Base-by-base conservation (phyloP, 805 yeast genomes). In the Schwanniomyces vanrijiae region DNA sequence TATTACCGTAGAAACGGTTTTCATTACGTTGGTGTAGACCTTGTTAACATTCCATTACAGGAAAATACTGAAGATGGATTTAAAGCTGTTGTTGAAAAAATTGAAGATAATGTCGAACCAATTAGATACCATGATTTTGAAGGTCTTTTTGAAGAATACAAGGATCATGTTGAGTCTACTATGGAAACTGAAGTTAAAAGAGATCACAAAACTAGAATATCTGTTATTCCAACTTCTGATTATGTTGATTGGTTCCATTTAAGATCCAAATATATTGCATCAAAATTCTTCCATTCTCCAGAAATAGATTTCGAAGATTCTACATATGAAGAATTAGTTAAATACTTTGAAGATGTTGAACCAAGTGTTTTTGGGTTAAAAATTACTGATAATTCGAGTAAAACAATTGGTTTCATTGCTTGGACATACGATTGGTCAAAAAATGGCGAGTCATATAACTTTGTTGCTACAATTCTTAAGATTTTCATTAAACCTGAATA, bases 161-260 rank as follows among this genome's bases (percentile, higher is more conserved):
- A 45, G 20, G 33, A 55, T 7, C 59, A 64, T 38, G 53, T 58
- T n/a, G 53, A 55, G 9, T 34, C 46, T 11, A 53, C 58, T 0
- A 45, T 68, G 13, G 35, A 46, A 8, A 48, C 46, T 2, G 52
- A 55, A 33, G 66, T 59, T 3, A 46, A 40, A n/a, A 38, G 37
- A 2, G 77, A 73, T 50, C 65, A 64, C 25, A 58, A 54, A 37
- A 52, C 65, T 13, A 53, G 77, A 22, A 59, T 71, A 5, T 33
- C 69, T n/a, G 31, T 69, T 7, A 47, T 44, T 13, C 72, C 74
- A 1, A 48, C 56, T 6, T 50, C 65, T 5, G 60, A 62, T 19
- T 43, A 55, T 19, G 54, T 66, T 11, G 75, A 73, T 56, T 73
- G 78, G 78, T 71, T 70, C 50, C 78, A 73, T 45, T 55, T 70